phyloP scores from a whole-genome alignment of 179 eudicot genomes.

The Beta corolliflora region DNA sequence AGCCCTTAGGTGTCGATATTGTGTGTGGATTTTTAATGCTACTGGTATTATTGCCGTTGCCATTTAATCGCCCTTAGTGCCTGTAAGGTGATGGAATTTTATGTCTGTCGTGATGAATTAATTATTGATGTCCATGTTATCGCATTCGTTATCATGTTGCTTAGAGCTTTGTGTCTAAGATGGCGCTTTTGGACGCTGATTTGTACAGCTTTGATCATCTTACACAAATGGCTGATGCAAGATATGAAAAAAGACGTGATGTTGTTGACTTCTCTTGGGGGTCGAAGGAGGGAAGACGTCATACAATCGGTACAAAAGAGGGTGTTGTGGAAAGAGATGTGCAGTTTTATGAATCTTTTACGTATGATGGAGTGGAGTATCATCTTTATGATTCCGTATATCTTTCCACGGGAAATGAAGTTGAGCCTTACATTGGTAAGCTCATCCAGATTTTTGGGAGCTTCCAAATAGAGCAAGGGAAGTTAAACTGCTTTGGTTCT shows the following conservation, averaged over 20 bases:
- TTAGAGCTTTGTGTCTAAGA: too few relatives aligned
- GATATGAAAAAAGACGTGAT: conserved; percentile 23
- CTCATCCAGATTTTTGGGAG: conserved; percentile 64
- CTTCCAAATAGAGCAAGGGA: conserved; percentile 35
- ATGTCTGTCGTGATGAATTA: too few relatives aligned
- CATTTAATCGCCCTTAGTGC: too few relatives aligned
- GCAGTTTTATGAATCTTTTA: conserved; percentile 67
- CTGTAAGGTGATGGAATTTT: too few relatives aligned
- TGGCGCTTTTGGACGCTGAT: neutral
- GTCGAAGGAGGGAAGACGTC: conserved; percentile 44
- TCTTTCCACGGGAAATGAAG: conserved; percentile 49
- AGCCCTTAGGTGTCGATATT: too few relatives aligned
- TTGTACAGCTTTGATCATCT: neutral
- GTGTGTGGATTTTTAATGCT: too few relatives aligned
- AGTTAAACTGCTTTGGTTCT: conserved; percentile 77
- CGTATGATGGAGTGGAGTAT: conserved; percentile 61
- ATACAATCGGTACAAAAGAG: conserved; percentile 1
- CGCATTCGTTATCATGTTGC: too few relatives aligned
- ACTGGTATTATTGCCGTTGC: too few relatives aligned
- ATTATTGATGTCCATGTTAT: too few relatives aligned
- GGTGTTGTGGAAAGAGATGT: conserved; percentile 24
- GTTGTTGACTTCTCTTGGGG: conserved; percentile 67
- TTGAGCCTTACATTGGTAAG: conserved; percentile 66
- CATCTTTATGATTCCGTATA: conserved; percentile 67
- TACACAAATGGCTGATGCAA: conserved; percentile 15